Conservation (phyloP, 2,329 filamentous ascomycete species). For the Talaromyces sp. region DNA sequence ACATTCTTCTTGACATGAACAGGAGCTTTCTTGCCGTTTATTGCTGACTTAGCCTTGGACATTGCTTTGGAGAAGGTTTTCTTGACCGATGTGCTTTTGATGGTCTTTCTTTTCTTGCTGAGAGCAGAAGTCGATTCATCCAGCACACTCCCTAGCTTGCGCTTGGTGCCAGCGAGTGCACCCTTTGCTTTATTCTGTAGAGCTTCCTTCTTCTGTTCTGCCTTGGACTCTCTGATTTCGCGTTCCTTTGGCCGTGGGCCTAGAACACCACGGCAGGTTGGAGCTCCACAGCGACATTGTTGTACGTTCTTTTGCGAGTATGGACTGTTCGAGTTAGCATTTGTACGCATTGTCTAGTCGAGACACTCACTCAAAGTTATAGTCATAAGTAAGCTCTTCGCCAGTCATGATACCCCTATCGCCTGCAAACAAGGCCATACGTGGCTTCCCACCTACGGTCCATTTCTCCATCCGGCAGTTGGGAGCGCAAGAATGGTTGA, state of each 20-base stretch:
- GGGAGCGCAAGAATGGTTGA: slow-evolving; percentile 95
- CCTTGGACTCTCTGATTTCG: slow-evolving; percentile 33
- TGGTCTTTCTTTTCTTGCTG: slow-evolving; percentile 35
- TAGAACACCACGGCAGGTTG: slow-evolving; percentile 61
- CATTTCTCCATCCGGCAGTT: slow-evolving; percentile 99
- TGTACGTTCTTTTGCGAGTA: slow-evolving; percentile 64
- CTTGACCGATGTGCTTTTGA: slow-evolving; percentile 33
- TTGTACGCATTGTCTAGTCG: neutral
- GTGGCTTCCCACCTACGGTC: slow-evolving; percentile 88
- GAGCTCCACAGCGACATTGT: slow-evolving; percentile 61
- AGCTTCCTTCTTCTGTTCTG: slow-evolving; percentile 27
- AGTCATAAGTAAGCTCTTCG: slow-evolving; percentile 94
- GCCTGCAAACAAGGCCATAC: slow-evolving; percentile 95
- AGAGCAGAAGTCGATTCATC: slow-evolving; percentile 30
- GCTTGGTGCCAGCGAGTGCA: slow-evolving; percentile 31
- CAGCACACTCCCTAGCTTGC: slow-evolving; percentile 32
- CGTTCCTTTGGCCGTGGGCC: slow-evolving; percentile 54
- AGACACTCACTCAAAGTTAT: slow-evolving; percentile 64
- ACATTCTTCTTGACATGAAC: slow-evolving; percentile 24
- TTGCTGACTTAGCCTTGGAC: slow-evolving; percentile 26
- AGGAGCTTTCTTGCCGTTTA: slow-evolving; percentile 21
- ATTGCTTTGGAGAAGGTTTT: slow-evolving; percentile 30
- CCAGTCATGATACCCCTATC: slow-evolving; percentile 88
- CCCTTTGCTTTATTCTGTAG: slow-evolving; percentile 21
- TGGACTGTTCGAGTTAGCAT: slow-evolving; percentile 40